Evolutionary conservation across 1,139 yeast genomes (phyloP).

Genomic region (Yamadazyma aaseri): DNA sequence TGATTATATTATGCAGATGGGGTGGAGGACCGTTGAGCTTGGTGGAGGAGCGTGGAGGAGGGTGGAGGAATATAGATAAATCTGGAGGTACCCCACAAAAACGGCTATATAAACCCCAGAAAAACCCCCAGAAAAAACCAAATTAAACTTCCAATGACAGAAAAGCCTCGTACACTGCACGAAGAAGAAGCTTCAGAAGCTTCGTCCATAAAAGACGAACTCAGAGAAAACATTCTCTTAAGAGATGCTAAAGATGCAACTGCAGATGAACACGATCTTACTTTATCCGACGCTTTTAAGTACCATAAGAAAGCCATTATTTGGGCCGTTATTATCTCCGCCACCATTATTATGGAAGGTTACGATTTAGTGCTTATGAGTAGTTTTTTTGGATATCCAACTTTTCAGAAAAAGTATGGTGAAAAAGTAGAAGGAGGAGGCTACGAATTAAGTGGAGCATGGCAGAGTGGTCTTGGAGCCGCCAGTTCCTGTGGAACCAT

Average conservation of each 20-base stretch:
- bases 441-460: constrained; percentile 36
- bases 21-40: not conserved
- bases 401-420: constrained; percentile 41
- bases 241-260: constrained; percentile 18
- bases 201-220: constrained; percentile 4
- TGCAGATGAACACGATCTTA: constrained; percentile 17
- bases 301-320: constrained; percentile 34
- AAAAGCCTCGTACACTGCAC: constrained; percentile 7
- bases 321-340: constrained; percentile 44
- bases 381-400: constrained; percentile 41
- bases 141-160: too few relatives aligned
- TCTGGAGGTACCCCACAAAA: not conserved
- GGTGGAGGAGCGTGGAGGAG: not conserved
- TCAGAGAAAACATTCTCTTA: constrained; percentile 4
- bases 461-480: constrained; percentile 45
- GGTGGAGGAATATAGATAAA: not conserved
- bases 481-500: constrained; percentile 35
- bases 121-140: not conserved
- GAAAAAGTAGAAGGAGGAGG: constrained; percentile 24
- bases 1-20: not conserved
- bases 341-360: constrained; percentile 48
- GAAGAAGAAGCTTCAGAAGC: constrained; percentile 7
- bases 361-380: constrained; percentile 41
- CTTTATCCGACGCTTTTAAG: constrained; percentile 16
- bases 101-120: not conserved